A percentile compares a stretch with the other conserved stretches of the same genome.
These are phyloP conservation scores for Anisodus tanguticus DNA, from an alignment of 257 asterid genomes.

Conservation along the genomic window DNA sequence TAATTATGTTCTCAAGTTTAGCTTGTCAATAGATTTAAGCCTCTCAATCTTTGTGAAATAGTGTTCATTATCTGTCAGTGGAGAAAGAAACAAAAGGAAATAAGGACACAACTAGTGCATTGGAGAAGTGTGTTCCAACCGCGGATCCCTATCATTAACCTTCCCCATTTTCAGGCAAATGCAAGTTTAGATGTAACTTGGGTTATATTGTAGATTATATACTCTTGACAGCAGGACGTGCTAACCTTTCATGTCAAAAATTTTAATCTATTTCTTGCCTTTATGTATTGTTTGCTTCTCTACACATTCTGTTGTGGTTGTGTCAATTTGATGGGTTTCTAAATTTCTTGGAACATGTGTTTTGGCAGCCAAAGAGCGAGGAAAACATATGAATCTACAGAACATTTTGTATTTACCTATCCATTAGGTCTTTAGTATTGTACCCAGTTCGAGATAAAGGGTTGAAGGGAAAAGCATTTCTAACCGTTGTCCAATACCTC, in stretches of 20 bases:
- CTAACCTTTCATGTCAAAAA: neutral
- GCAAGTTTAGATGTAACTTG: neutral
- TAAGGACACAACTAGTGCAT: neutral
- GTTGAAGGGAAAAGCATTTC: neutral
- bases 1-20: too few species aligned
- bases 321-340: slow-evolving; percentile 50
- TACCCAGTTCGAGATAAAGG: neutral
- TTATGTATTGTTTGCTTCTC: slow-evolving; percentile 21
- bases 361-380: slow-evolving; percentile 48
- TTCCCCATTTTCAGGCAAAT: slow-evolving; percentile 17
- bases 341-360: slow-evolving; percentile 45
- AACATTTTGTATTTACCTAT: slow-evolving; percentile 30
- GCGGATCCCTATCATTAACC: neutral
- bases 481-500: slow-evolving; percentile 19
- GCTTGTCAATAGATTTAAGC: neutral
- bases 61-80: too few species aligned
- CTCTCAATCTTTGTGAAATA: too few species aligned
- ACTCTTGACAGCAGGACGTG: slow-evolving; percentile 26
- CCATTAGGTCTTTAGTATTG: slow-evolving; percentile 19
- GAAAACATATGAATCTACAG: slow-evolving; percentile 35
- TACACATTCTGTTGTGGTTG: slow-evolving; percentile 39
- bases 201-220: slow-evolving; percentile 12
- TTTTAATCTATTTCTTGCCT: neutral
- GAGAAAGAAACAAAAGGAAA: neutral
- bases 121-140: slow-evolving; percentile 23